These are phyloP conservation scores for Nakaseomyces kungkrabaensis DNA, from an alignment of 1,139 yeast genomes.

Conservation along the genomic window DNA sequence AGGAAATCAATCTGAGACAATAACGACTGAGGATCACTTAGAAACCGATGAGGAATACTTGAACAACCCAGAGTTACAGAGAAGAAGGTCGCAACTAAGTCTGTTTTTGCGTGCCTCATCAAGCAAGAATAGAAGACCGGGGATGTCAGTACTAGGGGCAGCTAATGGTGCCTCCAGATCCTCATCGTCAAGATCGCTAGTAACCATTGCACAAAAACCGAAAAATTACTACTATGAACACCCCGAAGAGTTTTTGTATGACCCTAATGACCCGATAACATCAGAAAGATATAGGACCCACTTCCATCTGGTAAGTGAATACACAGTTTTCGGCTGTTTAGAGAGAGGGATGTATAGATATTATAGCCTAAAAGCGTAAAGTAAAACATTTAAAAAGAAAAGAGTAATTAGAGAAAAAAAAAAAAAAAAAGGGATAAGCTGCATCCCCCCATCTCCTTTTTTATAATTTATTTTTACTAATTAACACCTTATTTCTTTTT, in stretches of 20 bases:
- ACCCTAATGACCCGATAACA: constrained; percentile 20
- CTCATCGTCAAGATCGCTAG: constrained; percentile 2
- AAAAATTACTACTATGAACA: constrained; percentile 14
- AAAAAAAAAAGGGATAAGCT: too few species aligned
- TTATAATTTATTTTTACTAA: not conserved
- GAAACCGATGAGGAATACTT: constrained; percentile 27
- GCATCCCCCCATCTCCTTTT: not conserved
- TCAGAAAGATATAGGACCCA: constrained; percentile 21
- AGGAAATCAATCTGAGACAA: not conserved
- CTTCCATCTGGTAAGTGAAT: constrained; percentile 30
- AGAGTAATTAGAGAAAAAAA: not conserved
- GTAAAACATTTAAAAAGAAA: not conserved
- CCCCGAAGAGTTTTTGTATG: constrained; percentile 22
- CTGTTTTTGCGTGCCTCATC: constrained; percentile 12
- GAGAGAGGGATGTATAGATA: constrained; percentile 69
- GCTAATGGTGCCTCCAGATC: constrained; percentile 1
- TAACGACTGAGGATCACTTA: constrained; percentile 11
- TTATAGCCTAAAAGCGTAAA: constrained; percentile 37
- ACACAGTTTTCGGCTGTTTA: constrained; percentile 55
- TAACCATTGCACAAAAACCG: constrained; percentile 4
- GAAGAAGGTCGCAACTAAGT: constrained; percentile 27
- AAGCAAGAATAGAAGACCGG: not conserved
- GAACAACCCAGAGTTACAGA: constrained; percentile 24
- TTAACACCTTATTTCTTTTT: not conserved
- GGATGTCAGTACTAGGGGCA: not conserved